Percentiles rank a stretch among this genome's conserved stretches.
phyloP scores from a whole-genome alignment of 2,329 filamentous ascomycete species.

The Biscogniauxia mediterranea region DNA sequence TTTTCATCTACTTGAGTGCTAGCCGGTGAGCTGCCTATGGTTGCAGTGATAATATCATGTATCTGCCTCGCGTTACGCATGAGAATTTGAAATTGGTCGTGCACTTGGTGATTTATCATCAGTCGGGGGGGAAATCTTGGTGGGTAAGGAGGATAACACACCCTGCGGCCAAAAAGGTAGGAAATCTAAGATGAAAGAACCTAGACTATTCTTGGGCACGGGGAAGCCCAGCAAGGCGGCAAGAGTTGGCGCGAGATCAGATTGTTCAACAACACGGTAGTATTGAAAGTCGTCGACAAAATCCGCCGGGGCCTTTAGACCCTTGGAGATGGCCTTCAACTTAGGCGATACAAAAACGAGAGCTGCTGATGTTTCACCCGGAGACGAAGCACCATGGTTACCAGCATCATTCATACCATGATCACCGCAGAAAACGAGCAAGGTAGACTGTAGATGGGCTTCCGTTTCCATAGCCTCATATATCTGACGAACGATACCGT shows the following conservation, averaged over 20 bases:
- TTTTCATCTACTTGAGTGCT: conserved; percentile 26
- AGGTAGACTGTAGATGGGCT: conserved; percentile 69
- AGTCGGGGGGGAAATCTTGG: background rate
- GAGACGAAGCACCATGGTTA: conserved; percentile 91
- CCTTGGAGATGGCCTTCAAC: conserved; percentile 55
- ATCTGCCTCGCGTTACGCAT: conserved; percentile 80
- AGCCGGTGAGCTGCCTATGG: conserved; percentile 56
- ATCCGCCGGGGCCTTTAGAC: conserved; percentile 50
- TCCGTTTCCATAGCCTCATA: conserved; percentile 72
- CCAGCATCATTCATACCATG: conserved; percentile 99
- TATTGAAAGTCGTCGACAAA: conserved; percentile 74
- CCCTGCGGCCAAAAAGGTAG: conserved; percentile 71
- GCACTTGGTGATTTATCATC: conserved; percentile 15
- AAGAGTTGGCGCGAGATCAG: conserved; percentile 87
- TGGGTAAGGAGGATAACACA: conserved; percentile 35
- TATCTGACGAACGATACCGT: conserved; percentile 72
- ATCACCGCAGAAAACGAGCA: conserved; percentile 86
- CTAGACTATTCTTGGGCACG: conserved; percentile 84
- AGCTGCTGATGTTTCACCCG: conserved; percentile 91
- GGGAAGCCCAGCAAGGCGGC: conserved; percentile 85
- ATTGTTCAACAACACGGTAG: conserved; percentile 85
- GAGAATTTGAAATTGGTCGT: conserved; percentile 61
- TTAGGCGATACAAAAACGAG: conserved; percentile 89
- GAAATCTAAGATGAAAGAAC: conserved; percentile 78
- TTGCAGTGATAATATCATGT: conserved; percentile 70